These are phyloP conservation scores for Juglanconis oblonga DNA, from an alignment of 2,329 filamentous ascomycete genomes.

Conservation along the genomic window DNA sequence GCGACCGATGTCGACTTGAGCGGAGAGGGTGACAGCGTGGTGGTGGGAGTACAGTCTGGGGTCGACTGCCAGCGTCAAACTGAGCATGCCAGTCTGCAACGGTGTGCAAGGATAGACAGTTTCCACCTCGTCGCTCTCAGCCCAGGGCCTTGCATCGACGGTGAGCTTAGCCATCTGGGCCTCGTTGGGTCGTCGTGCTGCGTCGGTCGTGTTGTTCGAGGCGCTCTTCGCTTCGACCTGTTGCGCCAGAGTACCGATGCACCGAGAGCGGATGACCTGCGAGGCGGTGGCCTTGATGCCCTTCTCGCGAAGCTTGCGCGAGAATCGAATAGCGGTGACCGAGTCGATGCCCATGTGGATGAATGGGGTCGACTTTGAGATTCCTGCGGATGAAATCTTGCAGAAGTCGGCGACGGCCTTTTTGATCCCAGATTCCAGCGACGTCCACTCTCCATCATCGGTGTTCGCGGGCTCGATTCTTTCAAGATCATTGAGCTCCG, in stretches of 20 bases:
- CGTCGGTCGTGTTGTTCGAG: too few relatives aligned
- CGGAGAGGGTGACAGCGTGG: constrained; percentile 9
- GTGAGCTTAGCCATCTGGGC: constrained; percentile 1
- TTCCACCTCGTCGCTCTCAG: constrained; percentile 14
- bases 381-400: constrained; percentile 20
- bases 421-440: constrained; percentile 23
- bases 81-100: constrained; percentile 22
- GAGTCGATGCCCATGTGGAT: constrained; percentile 31
- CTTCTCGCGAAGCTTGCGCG: constrained; percentile 27
- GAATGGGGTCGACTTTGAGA: constrained; percentile 31
- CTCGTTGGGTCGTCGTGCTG: too few relatives aligned
- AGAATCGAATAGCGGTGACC: constrained; percentile 31
- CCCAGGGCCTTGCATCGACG: constrained; percentile 18
- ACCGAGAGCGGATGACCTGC: constrained; percentile 32
- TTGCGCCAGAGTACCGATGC: constrained; percentile 24
- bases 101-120: constrained; percentile 27
- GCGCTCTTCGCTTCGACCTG: too few relatives aligned
- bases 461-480: too few relatives aligned
- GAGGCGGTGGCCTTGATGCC: constrained; percentile 29
- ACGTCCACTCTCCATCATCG: constrained; percentile 22
- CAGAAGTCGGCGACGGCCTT: constrained; percentile 25
- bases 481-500: too few relatives aligned
- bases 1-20: constrained; percentile 9
- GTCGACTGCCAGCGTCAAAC: constrained; percentile 18
- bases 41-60: constrained; percentile 21